Base-by-base conservation (phyloP, 805 yeast species). In the Barnettozyma populi region DNA sequence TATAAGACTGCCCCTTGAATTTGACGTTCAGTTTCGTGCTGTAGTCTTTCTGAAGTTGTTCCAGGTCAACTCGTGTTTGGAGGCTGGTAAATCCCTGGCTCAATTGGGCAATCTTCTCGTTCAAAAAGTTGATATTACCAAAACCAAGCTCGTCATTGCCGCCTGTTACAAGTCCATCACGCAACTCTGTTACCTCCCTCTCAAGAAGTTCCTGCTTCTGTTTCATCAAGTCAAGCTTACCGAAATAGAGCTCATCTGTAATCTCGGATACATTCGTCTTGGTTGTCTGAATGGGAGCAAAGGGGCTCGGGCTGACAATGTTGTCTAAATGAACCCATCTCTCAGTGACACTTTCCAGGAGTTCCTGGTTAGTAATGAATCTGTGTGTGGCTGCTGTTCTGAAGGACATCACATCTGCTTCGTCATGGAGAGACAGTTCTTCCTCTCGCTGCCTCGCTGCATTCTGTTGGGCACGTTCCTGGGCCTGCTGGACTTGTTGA, bases 381-480 rank as follows among this genome's bases (percentile, higher is more conserved):
- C 79, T 54, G 31, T 65, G 60, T 19, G 72, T 61, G 1, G 78
- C 76, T 43, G 74, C 78, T 2, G 67, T 61, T 27, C 80, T 57
- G 57, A 71, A 76, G 6, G 73, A 69, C 57, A 76, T 71, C 43
- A 76, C 70, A 53, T 77, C 82, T 1, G 79, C 79, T 52, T 76
- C 80, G 51, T 77, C 82, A 51, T 76, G 81, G 43, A 61, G 49
- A 2, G 60, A 56, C 7, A 56, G 57, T 11, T 51, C 48, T 14
- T 59, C 63, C 10, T 53, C 59, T 6, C 48, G 31, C 19, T 49
- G 54, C 21, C 48, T 44, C 2, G 46, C 50, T 8, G 44, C 46
- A 2, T 48, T 48, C 9, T 46, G 49, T 14, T 46, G 51, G 1
- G 36, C 42, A 19, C 36, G 43, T 10, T 46, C 45, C 18, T 45